These are phyloP conservation scores for Elongisporangium prolatum DNA, from an alignment of 352 stramenopile species.

Conservation along the genomic window DNA sequence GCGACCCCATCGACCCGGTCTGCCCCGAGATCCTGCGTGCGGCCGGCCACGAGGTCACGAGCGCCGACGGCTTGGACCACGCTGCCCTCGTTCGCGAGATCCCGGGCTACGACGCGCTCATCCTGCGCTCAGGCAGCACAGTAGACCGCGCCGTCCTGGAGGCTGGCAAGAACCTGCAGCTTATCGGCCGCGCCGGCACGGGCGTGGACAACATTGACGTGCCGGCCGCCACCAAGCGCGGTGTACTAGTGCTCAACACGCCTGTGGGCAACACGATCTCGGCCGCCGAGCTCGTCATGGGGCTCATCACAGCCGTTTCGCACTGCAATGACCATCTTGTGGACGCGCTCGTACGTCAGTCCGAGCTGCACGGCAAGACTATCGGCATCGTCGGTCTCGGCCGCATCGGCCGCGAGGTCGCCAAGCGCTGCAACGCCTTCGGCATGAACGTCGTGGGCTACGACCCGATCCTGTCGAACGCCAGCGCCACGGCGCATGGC, in stretches of 20 bases:
- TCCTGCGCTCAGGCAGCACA: slow-evolving; percentile 83
- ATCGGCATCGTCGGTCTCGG: slow-evolving; percentile 93
- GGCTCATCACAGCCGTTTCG: slow-evolving; percentile 83
- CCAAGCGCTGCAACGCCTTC: slow-evolving; percentile 88
- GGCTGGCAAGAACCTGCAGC: slow-evolving; percentile 47
- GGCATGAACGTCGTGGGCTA: slow-evolving; percentile 95
- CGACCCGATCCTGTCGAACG: slow-evolving; percentile 90
- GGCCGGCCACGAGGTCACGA: slow-evolving; percentile 83
- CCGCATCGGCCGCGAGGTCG: slow-evolving; percentile 92
- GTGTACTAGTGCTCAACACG: slow-evolving; percentile 96
- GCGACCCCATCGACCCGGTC: slow-evolving; percentile 79
- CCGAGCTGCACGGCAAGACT: slow-evolving; percentile 88
- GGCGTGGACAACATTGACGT: slow-evolving; percentile 95
- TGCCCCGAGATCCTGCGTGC: slow-evolving; percentile 76
- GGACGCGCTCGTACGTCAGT: slow-evolving; percentile 27
- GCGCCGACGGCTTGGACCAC: slow-evolving; percentile 34
- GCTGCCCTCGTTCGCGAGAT: slow-evolving; percentile 68
- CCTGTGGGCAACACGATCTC: slow-evolving; percentile 94
- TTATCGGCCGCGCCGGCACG: slow-evolving; percentile 89
- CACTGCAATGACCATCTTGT: slow-evolving; percentile 12
- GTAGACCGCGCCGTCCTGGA: slow-evolving; percentile 73
- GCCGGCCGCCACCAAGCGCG: slow-evolving; percentile 81
- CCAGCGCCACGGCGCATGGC: slow-evolving; percentile 66
- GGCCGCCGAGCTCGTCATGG: slow-evolving; percentile 93
- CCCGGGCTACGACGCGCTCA: slow-evolving; percentile 82